Evolutionary conservation across 1,284 basidiomycete species (phyloP).

Genomic region (Mycosarcoma mackinlayi): DNA sequence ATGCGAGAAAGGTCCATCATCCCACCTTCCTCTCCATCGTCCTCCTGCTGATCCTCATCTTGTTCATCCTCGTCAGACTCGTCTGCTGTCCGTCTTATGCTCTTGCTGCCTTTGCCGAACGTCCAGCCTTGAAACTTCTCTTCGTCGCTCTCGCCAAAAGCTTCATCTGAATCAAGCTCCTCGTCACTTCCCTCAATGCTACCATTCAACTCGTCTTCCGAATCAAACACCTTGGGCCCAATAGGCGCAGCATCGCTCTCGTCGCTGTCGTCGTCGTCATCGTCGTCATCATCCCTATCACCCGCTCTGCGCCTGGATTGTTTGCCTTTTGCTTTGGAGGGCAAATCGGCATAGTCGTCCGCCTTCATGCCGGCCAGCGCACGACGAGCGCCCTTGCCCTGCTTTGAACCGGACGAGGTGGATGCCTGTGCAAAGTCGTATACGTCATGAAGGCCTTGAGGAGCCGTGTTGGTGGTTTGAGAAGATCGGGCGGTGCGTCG

Average conservation of each 20-base stretch:
- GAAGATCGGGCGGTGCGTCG: slow-evolving; percentile 13
- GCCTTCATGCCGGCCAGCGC: slow-evolving; percentile 34
- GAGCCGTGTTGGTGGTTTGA: not conserved
- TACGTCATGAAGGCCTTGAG: slow-evolving; percentile 25
- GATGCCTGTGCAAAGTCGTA: slow-evolving; percentile 37
- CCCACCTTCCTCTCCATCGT: slow-evolving; percentile 53
- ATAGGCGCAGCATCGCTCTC: slow-evolving; percentile 24
- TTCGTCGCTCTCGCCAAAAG: slow-evolving; percentile 65
- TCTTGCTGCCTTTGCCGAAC: slow-evolving; percentile 28
- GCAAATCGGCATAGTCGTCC: slow-evolving; percentile 32
- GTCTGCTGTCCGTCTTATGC: slow-evolving; percentile 6
- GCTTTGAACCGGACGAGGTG: slow-evolving; percentile 27
- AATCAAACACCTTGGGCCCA: slow-evolving; percentile 55
- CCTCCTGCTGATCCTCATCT: slow-evolving; percentile 32
- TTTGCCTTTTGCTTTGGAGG: slow-evolving; percentile 40
- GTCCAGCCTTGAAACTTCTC: slow-evolving; percentile 56
- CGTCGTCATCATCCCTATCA: slow-evolving; percentile 21
- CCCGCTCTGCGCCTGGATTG: slow-evolving; percentile 5
- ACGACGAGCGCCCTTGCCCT: slow-evolving; percentile 25
- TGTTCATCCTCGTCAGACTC: slow-evolving; percentile 20
- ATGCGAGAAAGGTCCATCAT: slow-evolving; percentile 63
- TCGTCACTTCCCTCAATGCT: slow-evolving; percentile 60
- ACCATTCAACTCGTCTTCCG: slow-evolving; percentile 53
- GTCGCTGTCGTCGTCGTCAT: slow-evolving; percentile 22
- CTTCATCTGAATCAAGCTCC: slow-evolving; percentile 66